Percentiles rank a stretch among this genome's conserved stretches.
phyloP scores from a whole-genome alignment of 441 rosid species.

The Aquilaria agallochum region DNA sequence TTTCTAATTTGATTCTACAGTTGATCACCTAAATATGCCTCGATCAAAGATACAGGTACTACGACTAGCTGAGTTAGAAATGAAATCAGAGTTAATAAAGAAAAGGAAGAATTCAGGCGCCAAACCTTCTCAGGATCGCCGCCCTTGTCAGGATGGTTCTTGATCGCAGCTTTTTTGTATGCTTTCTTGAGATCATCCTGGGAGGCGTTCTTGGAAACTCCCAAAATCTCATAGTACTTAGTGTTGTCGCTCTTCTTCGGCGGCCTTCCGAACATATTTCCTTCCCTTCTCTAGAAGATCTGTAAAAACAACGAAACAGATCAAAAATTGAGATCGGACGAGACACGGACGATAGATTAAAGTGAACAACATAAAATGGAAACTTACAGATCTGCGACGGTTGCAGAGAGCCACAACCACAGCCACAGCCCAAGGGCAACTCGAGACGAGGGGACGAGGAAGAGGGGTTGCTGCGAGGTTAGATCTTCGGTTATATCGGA shows the following conservation, averaged over 20 bases:
- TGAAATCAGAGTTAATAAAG: background rate
- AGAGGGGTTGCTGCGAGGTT: constrained; percentile 1
- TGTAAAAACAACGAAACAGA: constrained; percentile 2
- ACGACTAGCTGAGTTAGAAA: background rate
- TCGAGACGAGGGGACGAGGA: constrained; percentile 24
- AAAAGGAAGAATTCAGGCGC: background rate
- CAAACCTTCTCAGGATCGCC: constrained; percentile 87
- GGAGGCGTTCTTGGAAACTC: constrained; percentile 58
- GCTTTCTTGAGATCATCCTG: constrained; percentile 90
- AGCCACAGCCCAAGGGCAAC: background rate
- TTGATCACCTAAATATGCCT: background rate
- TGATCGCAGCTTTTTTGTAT: constrained; percentile 81
- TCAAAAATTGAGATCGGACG: background rate
- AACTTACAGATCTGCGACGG: constrained; percentile 14
- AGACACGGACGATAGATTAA: constrained; percentile 5
- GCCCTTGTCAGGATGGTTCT: constrained; percentile 92
- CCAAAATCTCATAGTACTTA: constrained; percentile 61
- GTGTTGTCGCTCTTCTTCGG: constrained; percentile 71
- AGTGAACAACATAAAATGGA: background rate
- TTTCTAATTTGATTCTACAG: background rate
- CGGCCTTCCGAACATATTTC: constrained; percentile 62
- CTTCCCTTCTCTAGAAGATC: background rate
- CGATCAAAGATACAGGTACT: background rate
- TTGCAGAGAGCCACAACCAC: constrained; percentile 19
- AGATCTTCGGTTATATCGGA: constrained; percentile 6